Percentiles rank a stretch among this genome's conserved stretches.
phyloP scores from a whole-genome alignment of 495 filamentous ascomycete genomes.

The Hypomontagnella monticulosa region DNA sequence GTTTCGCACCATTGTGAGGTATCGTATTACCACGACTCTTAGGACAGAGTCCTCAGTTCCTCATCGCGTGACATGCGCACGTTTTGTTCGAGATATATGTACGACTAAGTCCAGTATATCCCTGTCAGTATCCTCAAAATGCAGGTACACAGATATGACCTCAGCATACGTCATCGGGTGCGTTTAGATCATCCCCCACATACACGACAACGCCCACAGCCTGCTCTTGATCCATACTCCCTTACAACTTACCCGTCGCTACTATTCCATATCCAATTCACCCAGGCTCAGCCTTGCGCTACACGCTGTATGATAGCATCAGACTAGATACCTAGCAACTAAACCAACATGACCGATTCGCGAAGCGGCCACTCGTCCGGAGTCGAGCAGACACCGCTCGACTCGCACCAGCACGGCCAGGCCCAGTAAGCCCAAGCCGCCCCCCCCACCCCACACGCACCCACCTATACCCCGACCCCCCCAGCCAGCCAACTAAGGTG shows the following conservation, averaged over 20 bases:
- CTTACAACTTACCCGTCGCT: not conserved
- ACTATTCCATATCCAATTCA: not conserved
- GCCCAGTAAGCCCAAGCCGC: conserved; percentile 27
- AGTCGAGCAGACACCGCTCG: conserved; percentile 33
- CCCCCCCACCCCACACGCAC: not conserved
- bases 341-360: conserved; percentile 39
- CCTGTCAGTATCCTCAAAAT: not conserved
- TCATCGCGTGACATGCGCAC: no score
- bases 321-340: not conserved
- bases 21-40: no score
- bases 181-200: conserved; percentile 15
- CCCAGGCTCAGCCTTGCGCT: not conserved
- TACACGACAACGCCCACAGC: conserved; percentile 10
- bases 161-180: conserved; percentile 40
- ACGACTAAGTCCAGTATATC: no score
- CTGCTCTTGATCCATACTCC: not conserved
- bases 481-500: not conserved
- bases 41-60: no score
- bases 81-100: no score
- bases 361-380: conserved; percentile 28
- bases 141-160: conserved; percentile 27
- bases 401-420: conserved; percentile 34
- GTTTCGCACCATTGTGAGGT: no score
- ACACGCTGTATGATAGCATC: conserved; percentile 7
- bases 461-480: not conserved